Conservation (phyloP, 768 basidiomycete genomes). For the Glaciozyma martinii region DNA sequence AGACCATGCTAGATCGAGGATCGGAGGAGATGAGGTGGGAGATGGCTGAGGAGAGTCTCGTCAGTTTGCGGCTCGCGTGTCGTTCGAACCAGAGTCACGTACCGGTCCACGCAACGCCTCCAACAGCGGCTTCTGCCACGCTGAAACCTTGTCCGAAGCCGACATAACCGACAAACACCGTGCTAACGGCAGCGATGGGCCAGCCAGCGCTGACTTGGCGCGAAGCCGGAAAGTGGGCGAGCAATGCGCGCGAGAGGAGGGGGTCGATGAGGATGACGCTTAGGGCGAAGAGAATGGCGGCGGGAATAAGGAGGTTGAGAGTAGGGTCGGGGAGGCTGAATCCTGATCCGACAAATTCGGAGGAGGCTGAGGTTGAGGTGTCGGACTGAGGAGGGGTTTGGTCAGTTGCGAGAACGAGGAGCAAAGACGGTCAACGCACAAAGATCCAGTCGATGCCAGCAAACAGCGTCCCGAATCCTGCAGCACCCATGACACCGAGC, state of each 20-base stretch:
- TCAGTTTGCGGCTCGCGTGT: neutral
- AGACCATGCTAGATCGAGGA: slow-evolving; percentile 21
- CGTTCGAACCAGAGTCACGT: slow-evolving; percentile 24
- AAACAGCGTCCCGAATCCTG: neutral
- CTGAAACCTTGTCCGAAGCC: slow-evolving; percentile 51
- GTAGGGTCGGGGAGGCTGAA: slow-evolving; percentile 7
- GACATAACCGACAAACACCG: slow-evolving; percentile 52
- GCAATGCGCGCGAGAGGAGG: slow-evolving; percentile 19
- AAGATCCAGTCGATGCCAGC: slow-evolving; percentile 5
- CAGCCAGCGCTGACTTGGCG: slow-evolving; percentile 53
- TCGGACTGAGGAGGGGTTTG: neutral
- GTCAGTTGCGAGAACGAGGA: neutral
- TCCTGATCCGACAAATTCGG: neutral
- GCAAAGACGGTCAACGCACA: neutral
- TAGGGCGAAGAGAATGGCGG: slow-evolving; percentile 20
- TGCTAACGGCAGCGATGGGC: slow-evolving; percentile 54
- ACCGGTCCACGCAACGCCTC: slow-evolving; percentile 59
- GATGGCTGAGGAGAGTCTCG: slow-evolving; percentile 19
- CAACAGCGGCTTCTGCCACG: slow-evolving; percentile 55
- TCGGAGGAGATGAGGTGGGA: slow-evolving; percentile 29
- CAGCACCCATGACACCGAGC: neutral
- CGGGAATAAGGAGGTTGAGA: slow-evolving; percentile 15
- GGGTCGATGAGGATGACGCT: slow-evolving; percentile 28
- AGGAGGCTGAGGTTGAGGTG: neutral
- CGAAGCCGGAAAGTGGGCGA: slow-evolving; percentile 43